Evolutionary conservation across 2,329 filamentous ascomycete genomes (phyloP).

Genomic region (Penicillium sp.): DNA sequence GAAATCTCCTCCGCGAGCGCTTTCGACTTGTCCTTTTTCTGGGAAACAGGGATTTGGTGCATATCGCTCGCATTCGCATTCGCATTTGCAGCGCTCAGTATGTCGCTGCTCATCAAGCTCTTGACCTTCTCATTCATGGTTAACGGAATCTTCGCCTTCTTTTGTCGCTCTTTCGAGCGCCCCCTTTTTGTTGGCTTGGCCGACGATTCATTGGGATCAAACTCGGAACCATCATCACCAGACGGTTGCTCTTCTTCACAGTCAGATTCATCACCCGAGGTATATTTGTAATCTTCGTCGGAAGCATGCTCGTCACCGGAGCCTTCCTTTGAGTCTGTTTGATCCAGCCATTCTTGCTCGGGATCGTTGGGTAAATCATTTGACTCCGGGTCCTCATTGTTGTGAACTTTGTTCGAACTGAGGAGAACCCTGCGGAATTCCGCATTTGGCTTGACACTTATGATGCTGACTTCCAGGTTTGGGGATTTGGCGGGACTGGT

Average conservation of each 20-base stretch:
- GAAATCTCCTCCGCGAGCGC: conserved; percentile 37
- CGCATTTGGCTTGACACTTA: background rate
- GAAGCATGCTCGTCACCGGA: background rate
- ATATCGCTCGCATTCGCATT: conserved; percentile 29
- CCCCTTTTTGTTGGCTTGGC: background rate
- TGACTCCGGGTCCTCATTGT: background rate
- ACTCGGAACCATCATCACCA: background rate
- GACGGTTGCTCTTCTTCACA: background rate
- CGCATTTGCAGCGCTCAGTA: conserved; percentile 24
- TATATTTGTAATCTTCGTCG: background rate
- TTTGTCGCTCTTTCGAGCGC: background rate
- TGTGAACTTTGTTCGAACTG: background rate
- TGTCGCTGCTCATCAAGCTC: background rate
- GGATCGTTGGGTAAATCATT: background rate
- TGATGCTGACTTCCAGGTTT: background rate
- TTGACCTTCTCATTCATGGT: background rate
- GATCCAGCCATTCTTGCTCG: background rate
- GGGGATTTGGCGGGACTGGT: background rate
- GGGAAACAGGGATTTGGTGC: conserved; percentile 27
- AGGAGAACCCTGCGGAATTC: too few species aligned
- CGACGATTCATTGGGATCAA: background rate
- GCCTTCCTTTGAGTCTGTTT: too few species aligned
- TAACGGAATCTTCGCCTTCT: background rate
- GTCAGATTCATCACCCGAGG: background rate
- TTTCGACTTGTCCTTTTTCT: conserved; percentile 24